phyloP scores from a whole-genome alignment of 2,329 filamentous ascomycete genomes.

The Penicillium sp. region DNA sequence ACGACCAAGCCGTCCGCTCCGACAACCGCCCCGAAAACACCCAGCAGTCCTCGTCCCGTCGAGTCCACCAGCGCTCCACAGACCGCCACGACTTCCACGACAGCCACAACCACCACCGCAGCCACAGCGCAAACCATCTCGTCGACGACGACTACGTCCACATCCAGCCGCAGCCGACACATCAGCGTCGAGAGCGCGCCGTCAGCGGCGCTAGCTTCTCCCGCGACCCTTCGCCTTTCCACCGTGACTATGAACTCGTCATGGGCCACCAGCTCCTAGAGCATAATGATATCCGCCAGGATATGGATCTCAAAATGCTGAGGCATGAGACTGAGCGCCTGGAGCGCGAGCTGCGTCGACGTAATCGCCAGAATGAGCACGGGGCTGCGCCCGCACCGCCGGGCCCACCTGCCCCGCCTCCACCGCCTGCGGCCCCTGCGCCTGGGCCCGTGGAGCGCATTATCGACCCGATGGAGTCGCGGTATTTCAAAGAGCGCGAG shows the following conservation, averaged over 20 bases:
- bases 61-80: slow-evolving; percentile 21
- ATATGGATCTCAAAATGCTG: slow-evolving; percentile 37
- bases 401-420: too few relatives aligned
- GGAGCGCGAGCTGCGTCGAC: slow-evolving; percentile 30
- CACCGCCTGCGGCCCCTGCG: too few relatives aligned
- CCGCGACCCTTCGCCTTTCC: slow-evolving; percentile 28
- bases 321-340: slow-evolving; percentile 40
- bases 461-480: slow-evolving; percentile 28
- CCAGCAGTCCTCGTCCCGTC: slow-evolving; percentile 29
- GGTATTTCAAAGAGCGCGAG: slow-evolving; percentile 16
- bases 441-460: slow-evolving; percentile 3
- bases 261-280: slow-evolving; percentile 39
- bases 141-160: slow-evolving; percentile 28
- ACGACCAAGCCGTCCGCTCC: slow-evolving; percentile 34
- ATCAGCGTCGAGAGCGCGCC: slow-evolving; percentile 22
- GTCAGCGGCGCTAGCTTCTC: slow-evolving; percentile 18
- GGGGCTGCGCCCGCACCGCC: too few relatives aligned
- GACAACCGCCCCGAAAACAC: slow-evolving; percentile 29
- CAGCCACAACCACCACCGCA: not conserved
- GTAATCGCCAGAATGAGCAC: too few relatives aligned
- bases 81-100: slow-evolving; percentile 5
- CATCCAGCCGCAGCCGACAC: not conserved
- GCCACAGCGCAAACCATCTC: slow-evolving; percentile 24
- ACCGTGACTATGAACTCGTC: slow-evolving; percentile 38
- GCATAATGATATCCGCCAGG: slow-evolving; percentile 35